Conservation (phyloP, 257 asterid species). For the Lantana camara region DNA sequence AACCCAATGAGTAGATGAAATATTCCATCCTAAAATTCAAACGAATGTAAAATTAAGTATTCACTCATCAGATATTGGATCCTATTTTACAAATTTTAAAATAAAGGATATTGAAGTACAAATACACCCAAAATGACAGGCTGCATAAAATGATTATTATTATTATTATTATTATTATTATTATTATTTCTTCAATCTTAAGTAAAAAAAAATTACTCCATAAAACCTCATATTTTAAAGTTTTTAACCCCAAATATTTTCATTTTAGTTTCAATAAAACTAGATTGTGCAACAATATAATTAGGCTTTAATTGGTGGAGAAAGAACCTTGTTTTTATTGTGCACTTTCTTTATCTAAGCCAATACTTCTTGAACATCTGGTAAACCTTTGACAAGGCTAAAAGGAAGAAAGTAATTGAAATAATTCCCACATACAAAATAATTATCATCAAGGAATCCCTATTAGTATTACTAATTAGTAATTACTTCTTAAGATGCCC, state of each 20-base stretch:
- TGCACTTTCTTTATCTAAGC: constrained; percentile 32
- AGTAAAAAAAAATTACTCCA: no score
- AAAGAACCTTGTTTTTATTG: constrained; percentile 33
- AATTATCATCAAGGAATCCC: neutral
- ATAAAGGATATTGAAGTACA: no score
- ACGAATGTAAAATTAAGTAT: no score
- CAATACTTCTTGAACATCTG: constrained; percentile 32
- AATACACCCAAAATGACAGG: no score
- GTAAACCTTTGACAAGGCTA: constrained; percentile 8
- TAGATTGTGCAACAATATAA: constrained; percentile 19
- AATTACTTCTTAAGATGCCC: constrained; percentile 37
- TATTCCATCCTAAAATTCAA: no score
- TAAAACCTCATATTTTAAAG: no score
- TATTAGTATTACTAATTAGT: constrained; percentile 22
- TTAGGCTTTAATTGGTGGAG: constrained; percentile 26
- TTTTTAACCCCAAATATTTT: neutral
- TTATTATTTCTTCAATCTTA: no score
- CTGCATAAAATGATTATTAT: no score
- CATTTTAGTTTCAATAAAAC: neutral
- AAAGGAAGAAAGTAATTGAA: neutral
- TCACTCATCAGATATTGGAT: no score
- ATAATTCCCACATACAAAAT: neutral
- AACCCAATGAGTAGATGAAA: no score
- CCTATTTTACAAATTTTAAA: no score
- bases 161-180: no score